Percentiles rank a stretch among this genome's conserved stretches.
phyloP scores from a whole-genome alignment of 495 filamentous ascomycete species.

The Lasiosphaeria hispida region DNA sequence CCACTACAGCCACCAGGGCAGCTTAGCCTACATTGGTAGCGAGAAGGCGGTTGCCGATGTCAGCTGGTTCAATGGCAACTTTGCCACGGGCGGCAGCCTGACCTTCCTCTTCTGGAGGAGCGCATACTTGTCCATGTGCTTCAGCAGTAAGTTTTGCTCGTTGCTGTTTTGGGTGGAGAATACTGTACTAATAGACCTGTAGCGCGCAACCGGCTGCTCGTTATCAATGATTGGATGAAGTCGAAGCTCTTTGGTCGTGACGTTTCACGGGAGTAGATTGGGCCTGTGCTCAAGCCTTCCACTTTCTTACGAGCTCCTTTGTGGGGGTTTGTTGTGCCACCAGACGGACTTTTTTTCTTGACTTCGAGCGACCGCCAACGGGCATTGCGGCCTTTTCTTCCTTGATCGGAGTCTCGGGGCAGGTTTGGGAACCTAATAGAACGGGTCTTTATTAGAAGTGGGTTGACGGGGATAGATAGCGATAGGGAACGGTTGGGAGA shows the following conservation, averaged over 20 bases:
- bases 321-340: no score
- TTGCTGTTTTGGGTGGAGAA: background rate
- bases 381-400: background rate
- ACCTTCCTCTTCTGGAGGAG: conserved; percentile 94
- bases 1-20: conserved; percentile 96
- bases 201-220: conserved; percentile 89
- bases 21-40: conserved; percentile 94
- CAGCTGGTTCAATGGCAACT: conserved; percentile 94
- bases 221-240: conserved; percentile 94
- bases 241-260: conserved; percentile 93
- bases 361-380: background rate
- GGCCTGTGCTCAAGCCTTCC: background rate
- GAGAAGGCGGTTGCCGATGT: conserved; percentile 98
- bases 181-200: conserved; percentile 20
- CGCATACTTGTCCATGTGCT: conserved; percentile 99
- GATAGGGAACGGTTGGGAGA: background rate
- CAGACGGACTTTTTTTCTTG: conserved; percentile 3
- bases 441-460: conserved; percentile 14
- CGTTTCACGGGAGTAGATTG: conserved; percentile 80
- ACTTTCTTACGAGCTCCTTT: background rate
- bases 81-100: conserved; percentile 77
- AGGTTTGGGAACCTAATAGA: conserved; percentile 16
- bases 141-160: conserved; percentile 72
- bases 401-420: conserved; percentile 21
- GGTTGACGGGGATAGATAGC: conserved; percentile 15